Evolutionary conservation across 768 basidiomycete species (phyloP), one percentile per base, ranked within the genome.

Genomic region (Gloeostereum incarnatum): DNA sequence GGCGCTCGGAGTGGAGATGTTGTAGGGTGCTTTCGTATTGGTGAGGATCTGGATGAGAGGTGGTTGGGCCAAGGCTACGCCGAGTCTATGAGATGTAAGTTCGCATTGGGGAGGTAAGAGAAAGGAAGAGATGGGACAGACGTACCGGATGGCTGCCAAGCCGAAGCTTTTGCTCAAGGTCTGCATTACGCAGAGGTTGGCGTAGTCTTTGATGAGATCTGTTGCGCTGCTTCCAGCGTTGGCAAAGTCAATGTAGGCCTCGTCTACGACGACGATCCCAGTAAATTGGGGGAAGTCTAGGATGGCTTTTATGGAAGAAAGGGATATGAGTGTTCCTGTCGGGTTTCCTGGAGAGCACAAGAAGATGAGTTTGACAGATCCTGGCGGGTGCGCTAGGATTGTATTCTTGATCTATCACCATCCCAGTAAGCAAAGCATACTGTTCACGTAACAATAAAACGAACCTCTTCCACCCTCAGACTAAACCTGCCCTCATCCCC

Each of bases 1-100:
- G 9, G 94, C 89, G 5, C 90, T 90, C 0, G 92, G 92, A 0
- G 82, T 73, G 11, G 92, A 93, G 47, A 99, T 78, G 58, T 96
- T 97, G 66, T 98, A 99, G 0, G 96, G 96, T 1, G 94, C 96
- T 57, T 99, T 99, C 19, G 93, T 86, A 57, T 98, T 98, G 42
- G 78, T 75, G 38, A 98, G 76, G 45, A 97, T 71, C 49, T 91
- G 93, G 31, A 97, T 84, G 9, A 99, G 64, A 0, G 88, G 79
- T 0, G 91, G 91, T 43, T 92, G 85, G 4, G 91, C 88, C 39
- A 97, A 63, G 0, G 90, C 89, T 32, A 93, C 75, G 0, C 96
- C 96, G 19, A 99, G 68, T 33, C 91, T 96, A 52, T 5, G 21
- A 22, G 35, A 36, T 31, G 18, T 25, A 32, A 21, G 31, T 18